These are phyloP conservation scores for Climacium dendroides DNA, from an alignment of 225 moss, liverwort and hornwort genomes.

Conservation along the genomic window DNA sequence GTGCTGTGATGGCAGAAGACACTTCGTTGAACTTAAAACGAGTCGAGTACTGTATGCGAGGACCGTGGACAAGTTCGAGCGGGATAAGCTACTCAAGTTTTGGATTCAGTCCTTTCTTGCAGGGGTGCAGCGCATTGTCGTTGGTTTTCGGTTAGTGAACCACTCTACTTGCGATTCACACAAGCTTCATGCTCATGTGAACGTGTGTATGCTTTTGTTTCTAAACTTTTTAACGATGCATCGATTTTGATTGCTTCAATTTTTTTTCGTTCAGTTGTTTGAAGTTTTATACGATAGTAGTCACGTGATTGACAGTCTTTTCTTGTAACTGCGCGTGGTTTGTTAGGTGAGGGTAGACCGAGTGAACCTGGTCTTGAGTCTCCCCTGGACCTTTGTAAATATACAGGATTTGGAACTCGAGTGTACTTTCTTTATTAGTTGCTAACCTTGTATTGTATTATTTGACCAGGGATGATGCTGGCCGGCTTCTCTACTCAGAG, in stretches of 20 bases:
- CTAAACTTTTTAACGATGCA: background rate
- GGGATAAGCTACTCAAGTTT: conserved; percentile 83
- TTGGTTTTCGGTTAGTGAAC: conserved; percentile 71
- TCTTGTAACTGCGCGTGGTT: background rate
- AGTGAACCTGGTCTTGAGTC: background rate
- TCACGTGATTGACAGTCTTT: background rate
- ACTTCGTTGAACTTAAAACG: conserved; percentile 83
- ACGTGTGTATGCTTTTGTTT: background rate
- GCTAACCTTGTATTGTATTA: background rate
- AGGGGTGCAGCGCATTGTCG: conserved; percentile 83
- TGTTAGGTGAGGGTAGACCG: background rate
- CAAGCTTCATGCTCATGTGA: background rate
- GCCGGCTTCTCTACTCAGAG: conserved; percentile 57
- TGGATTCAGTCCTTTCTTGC: conserved; percentile 99
- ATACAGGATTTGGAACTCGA: background rate
- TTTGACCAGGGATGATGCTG: conserved; percentile 68
- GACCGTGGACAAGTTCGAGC: conserved; percentile 79
- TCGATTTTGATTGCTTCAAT: background rate
- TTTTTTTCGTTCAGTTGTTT: background rate
- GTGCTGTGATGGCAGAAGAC: conserved; percentile 64
- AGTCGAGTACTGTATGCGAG: conserved; percentile 62
- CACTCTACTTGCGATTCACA: background rate
- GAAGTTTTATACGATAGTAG: background rate
- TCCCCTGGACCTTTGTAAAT: background rate
- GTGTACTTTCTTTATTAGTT: background rate